Conservation (phyloP, 306 rosid genomes). For the Abrus pulchellus region DNA sequence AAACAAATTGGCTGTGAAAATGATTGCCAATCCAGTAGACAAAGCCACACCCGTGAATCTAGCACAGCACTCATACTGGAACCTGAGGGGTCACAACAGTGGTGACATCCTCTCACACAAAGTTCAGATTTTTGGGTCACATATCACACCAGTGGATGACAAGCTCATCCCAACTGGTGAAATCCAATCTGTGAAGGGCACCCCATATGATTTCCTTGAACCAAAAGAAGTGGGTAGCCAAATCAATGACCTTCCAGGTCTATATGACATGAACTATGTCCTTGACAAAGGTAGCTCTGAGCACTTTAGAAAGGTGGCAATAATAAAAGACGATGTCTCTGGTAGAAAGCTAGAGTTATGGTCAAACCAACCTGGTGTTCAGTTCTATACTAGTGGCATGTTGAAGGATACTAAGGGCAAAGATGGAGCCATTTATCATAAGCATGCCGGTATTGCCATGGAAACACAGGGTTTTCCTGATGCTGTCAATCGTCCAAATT, state of each 20-base stretch:
- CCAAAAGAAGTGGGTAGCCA: constrained; percentile 52
- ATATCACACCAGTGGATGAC: constrained; percentile 54
- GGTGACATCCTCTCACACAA: constrained; percentile 60
- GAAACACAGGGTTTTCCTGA: constrained; percentile 69
- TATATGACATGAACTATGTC: constrained; percentile 67
- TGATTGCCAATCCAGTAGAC: constrained; percentile 57
- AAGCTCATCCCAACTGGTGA: constrained; percentile 64
- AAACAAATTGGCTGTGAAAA: constrained; percentile 53
- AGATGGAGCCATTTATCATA: constrained; percentile 45
- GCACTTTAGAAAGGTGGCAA: constrained; percentile 54
- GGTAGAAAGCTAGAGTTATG: constrained; percentile 67
- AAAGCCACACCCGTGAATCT: constrained; percentile 68
- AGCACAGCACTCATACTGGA: constrained; percentile 72
- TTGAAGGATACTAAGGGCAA: constrained; percentile 53
- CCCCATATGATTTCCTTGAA: constrained; percentile 62
- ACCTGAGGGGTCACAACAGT: constrained; percentile 60
- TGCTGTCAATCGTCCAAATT: constrained; percentile 57
- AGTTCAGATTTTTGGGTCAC: constrained; percentile 55
- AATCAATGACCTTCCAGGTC: constrained; percentile 46
- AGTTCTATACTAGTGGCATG: constrained; percentile 53
- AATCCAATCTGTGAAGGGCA: constrained; percentile 43
- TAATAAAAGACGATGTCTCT: constrained; percentile 45
- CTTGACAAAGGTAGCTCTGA: constrained; percentile 23
- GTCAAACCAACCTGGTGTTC: constrained; percentile 62
- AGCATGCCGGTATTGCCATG: constrained; percentile 51